phyloP scores from a whole-genome alignment of 116 monocot genomes.

The Posidonia oceanica region DNA sequence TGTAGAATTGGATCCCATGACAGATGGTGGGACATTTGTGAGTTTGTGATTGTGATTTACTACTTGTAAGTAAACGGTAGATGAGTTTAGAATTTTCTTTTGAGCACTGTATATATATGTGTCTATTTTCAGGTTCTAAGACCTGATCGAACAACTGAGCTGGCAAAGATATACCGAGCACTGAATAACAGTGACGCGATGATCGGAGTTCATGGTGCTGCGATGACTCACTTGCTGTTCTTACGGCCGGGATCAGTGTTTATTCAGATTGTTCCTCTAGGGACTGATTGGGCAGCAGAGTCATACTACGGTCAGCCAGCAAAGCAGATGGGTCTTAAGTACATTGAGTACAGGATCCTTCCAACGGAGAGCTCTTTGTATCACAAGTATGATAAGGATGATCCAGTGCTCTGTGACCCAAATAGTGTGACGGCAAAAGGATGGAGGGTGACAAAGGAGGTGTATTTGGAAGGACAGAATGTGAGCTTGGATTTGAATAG shows the following conservation, averaged over 20 bases:
- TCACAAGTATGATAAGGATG: conserved; percentile 24
- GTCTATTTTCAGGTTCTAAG: background rate
- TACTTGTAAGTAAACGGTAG: no score
- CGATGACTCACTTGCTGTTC: conserved; percentile 80
- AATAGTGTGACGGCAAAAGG: conserved; percentile 33
- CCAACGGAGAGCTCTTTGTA: conserved; percentile 57
- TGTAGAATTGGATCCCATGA: no score
- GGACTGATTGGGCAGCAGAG: conserved; percentile 28
- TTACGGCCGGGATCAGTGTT: conserved; percentile 43
- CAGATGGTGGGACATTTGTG: no score
- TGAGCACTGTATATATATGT: background rate
- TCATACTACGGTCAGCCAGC: conserved; percentile 45
- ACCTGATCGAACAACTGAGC: conserved; percentile 16
- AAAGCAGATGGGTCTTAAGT: conserved; percentile 34
- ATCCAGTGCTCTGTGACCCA: conserved; percentile 49
- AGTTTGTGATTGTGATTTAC: no score
- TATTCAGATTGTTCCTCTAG: conserved; percentile 63
- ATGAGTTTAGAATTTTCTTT: background rate
- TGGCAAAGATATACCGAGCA: conserved; percentile 29
- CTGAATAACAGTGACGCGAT: conserved; percentile 41
- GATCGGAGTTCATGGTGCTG: conserved; percentile 78
- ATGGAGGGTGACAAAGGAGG: conserved; percentile 53
- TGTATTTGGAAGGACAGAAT: conserved; percentile 67
- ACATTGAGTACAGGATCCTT: conserved; percentile 29
- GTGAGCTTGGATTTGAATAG: conserved; percentile 48